Percentiles rank a stretch among this genome's conserved stretches.
Conservation (phyloP, 495 filamentous ascomycete species). For the Parmelia sp. region DNA sequence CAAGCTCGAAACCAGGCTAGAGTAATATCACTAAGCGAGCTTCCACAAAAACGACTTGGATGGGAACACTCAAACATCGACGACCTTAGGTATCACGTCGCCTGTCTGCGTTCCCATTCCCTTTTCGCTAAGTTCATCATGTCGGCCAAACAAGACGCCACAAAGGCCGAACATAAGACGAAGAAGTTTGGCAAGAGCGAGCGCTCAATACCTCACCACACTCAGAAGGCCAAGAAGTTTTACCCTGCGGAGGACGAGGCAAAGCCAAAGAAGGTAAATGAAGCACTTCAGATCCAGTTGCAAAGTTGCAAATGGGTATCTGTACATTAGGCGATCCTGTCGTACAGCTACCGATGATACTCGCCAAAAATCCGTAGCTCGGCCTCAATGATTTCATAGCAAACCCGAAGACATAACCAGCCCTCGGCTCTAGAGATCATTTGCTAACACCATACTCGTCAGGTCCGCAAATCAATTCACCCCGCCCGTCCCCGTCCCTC, state of each 20-base stretch:
- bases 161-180: conserved; percentile 42
- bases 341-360: neutral
- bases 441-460: conserved; percentile 25
- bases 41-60: neutral
- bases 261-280: conserved; percentile 85
- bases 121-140: conserved; percentile 14
- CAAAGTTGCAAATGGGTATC: neutral
- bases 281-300: neutral
- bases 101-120: neutral
- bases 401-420: neutral
- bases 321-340: neutral
- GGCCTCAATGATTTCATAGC: neutral
- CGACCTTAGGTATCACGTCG: conserved; percentile 2
- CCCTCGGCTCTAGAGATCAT: neutral
- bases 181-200: conserved; percentile 98
- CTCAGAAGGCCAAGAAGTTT: conserved; percentile 97
- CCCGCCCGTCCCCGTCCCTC: conserved; percentile 75
- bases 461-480: conserved; percentile 94
- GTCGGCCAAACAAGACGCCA: conserved; percentile 23
- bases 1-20: neutral
- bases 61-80: conserved; percentile 13
- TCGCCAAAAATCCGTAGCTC: neutral
- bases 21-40: neutral
- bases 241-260: conserved; percentile 94
- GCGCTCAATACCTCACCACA: conserved; percentile 73